phyloP scores from a whole-genome alignment of 2,329 filamentous ascomycete species.

The Talaromyces funiculosus region DNA sequence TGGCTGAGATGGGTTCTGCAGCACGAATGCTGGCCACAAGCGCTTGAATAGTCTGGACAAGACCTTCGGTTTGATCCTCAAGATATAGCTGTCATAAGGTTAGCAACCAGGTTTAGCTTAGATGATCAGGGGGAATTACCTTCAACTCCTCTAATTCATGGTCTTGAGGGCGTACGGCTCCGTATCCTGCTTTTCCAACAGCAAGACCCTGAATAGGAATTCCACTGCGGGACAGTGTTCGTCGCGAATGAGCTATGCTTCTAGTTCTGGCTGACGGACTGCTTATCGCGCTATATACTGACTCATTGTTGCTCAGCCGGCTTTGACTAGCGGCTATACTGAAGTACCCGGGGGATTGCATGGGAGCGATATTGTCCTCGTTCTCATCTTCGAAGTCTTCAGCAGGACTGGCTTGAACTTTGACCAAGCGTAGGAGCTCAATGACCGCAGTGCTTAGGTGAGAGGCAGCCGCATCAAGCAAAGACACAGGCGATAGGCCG shows the following conservation, averaged over 20 bases:
- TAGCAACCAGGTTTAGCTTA: constrained; percentile 11
- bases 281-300: constrained; percentile 67
- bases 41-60: constrained; percentile 77
- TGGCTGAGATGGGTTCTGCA: constrained; percentile 57
- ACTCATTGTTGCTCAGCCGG: constrained; percentile 60
- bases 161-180: constrained; percentile 34
- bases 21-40: constrained; percentile 67
- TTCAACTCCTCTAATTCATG: constrained; percentile 57
- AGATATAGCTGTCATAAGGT: constrained; percentile 58
- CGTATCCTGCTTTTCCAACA: constrained; percentile 35
- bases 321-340: constrained; percentile 47
- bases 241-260: constrained; percentile 29
- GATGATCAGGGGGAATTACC: constrained; percentile 35
- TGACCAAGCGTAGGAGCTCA: constrained; percentile 75
- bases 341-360: constrained; percentile 65
- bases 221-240: constrained; percentile 24
- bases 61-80: constrained; percentile 71
- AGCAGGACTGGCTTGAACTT: constrained; percentile 70
- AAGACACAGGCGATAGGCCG: constrained; percentile 84
- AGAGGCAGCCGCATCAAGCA: constrained; percentile 87
- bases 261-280: constrained; percentile 49
- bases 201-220: constrained; percentile 25
- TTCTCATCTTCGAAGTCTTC: constrained; percentile 75
- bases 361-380: constrained; percentile 57
- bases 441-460: constrained; percentile 82